Evolutionary conservation across 2,329 filamentous ascomycete genomes (phyloP).

Genomic region (Nothophaeocryptopus gaeumannii): DNA sequence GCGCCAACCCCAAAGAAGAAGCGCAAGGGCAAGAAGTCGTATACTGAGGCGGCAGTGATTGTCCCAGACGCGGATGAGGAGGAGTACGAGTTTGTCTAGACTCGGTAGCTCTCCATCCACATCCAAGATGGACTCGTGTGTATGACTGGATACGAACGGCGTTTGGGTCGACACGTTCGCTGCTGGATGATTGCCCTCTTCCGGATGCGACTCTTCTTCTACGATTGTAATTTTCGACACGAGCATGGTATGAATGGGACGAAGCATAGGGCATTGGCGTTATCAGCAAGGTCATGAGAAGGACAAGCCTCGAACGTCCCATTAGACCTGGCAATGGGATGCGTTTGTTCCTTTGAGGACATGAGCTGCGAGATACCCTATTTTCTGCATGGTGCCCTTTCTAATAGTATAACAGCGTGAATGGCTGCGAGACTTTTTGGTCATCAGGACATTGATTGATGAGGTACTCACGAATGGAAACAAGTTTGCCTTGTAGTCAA

Average conservation of each 20-base stretch:
- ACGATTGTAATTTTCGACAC: conserved; percentile 2
- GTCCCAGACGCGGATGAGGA: conserved; percentile 31
- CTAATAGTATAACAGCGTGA: conserved; percentile 13
- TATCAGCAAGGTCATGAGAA: conserved; percentile 30
- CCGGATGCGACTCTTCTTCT: not conserved
- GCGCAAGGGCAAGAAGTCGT: conserved; percentile 35
- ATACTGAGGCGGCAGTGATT: conserved; percentile 23
- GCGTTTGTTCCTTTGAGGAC: conserved; percentile 19
- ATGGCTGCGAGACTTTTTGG: not conserved
- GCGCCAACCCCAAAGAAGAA: conserved; percentile 33
- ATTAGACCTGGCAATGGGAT: conserved; percentile 2
- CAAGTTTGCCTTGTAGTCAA: conserved; percentile 3
- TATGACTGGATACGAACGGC: conserved; percentile 3
- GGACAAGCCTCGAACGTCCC: conserved; percentile 11
- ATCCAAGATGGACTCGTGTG: not conserved
- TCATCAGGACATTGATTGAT: too few relatives aligned
- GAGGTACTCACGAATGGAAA: not conserved
- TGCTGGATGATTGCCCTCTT: conserved; percentile 4
- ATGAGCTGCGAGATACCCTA: conserved; percentile 19
- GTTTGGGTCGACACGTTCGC: not conserved
- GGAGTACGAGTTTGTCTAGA: conserved; percentile 38
- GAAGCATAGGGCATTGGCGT: conserved; percentile 18
- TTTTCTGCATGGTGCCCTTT: not conserved
- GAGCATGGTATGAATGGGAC: not conserved
- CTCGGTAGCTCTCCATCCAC: not conserved